phyloP scores from a whole-genome alignment of 495 filamentous ascomycete species.

The Daldinia caldariorum region DNA sequence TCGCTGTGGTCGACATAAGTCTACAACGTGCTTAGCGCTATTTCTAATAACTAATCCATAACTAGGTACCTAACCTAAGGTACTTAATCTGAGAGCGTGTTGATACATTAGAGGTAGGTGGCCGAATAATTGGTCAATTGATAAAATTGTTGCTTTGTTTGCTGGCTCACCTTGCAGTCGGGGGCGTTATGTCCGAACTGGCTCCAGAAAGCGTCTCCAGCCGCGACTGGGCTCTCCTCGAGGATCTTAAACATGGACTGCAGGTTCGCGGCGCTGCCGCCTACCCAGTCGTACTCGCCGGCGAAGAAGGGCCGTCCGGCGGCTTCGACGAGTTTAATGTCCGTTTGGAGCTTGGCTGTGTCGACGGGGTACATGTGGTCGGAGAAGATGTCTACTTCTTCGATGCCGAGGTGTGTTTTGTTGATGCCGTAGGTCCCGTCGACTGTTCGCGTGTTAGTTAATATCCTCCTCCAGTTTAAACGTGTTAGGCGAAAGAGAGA shows the following conservation, averaged over 20 bases:
- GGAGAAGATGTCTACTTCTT: constrained; percentile 62
- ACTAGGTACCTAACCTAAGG: too few relatives aligned
- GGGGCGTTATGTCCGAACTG: constrained; percentile 63
- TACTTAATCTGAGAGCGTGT: too few relatives aligned
- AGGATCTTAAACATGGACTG: constrained; percentile 57
- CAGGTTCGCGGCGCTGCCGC: constrained; percentile 49
- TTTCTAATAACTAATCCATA: too few relatives aligned
- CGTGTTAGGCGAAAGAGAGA: too few relatives aligned
- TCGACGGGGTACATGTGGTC: constrained; percentile 65
- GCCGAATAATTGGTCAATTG: not conserved
- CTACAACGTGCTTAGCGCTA: constrained; percentile 30
- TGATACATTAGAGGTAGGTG: too few relatives aligned
- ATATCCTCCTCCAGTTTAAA: not conserved
- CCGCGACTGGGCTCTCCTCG: constrained; percentile 53
- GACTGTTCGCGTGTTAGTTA: constrained; percentile 44
- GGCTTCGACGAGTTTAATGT: constrained; percentile 52
- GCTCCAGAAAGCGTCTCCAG: constrained; percentile 62
- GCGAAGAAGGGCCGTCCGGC: constrained; percentile 59
- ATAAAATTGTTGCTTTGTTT: constrained; percentile 35
- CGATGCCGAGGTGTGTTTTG: constrained; percentile 56
- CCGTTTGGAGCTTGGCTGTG: constrained; percentile 53
- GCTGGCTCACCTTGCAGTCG: constrained; percentile 54
- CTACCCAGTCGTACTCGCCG: constrained; percentile 65
- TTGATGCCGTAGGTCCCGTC: constrained; percentile 68
- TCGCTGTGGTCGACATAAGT: constrained; percentile 55